Evolutionary conservation across 331 rosid species (phyloP), one percentile per base, ranked within the genome.

Genomic region (Pyrus hybrid): DNA sequence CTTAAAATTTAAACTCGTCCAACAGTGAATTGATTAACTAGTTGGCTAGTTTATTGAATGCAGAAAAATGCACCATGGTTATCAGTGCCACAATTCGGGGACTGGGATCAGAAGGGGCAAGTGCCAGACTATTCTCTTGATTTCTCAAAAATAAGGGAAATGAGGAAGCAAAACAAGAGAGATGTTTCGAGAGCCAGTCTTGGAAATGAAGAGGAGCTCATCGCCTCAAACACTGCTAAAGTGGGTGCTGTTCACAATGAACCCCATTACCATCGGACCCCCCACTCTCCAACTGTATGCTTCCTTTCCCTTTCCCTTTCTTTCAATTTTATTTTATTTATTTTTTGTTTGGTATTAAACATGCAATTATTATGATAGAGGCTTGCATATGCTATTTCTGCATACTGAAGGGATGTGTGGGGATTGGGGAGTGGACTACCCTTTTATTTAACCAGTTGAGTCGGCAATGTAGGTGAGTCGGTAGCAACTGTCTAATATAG

Each of bases 21-120:
- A 53, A 53, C 22, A n/a, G 11, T 18, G 22, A 53, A 53, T 16
- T 18, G 28, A 57, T 45, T 33, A 0, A 1, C 12, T 37, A 41
- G 21, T 29, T 53, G 5, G 33, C 26, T 60, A 26, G 3, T 45
- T 80, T 25, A 51, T 64, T 63, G 73, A 57, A 67, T 71, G 73
- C 85, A 92, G 97, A 94, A 88, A 82, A 90, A 80, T 75, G 89
- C 70, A 30, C 81, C 91, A 13, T 90, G 97, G 99, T 73, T 94
- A 78, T 92, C 99, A 37, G 96, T 94, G 75, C 99, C 99, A 37
- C 97, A 91, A 76, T 94, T 92, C 75, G 99, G 99, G 68, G 97
- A 90, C 70, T 94, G 99, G 99, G 99, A 94, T 74, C 97, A 92
- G 80, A 90, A 88, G 76, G 99, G 96, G 7, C 93, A 81, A 80